Base-by-base conservation (phyloP, 768 basidiomycete genomes). In the Mycena maculata region DNA sequence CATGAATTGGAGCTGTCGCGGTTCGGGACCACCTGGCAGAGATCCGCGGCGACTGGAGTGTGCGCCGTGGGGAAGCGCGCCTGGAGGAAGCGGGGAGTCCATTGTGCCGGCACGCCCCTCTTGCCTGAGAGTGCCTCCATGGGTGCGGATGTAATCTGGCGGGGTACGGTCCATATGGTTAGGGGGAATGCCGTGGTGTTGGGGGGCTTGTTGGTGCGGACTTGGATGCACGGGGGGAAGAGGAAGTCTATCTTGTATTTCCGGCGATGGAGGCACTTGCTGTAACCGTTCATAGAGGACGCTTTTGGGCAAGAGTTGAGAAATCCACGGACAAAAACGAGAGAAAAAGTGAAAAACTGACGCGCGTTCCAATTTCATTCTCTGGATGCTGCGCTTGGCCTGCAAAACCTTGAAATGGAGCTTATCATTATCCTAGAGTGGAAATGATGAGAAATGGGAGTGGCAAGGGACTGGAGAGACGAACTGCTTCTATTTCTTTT, bases 311-410 rank as follows among this genome's bases (percentile, higher is more conserved):
- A 56, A 61, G 71, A 60, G 70, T 58, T 39, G 65, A 72, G 67
- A 25, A 23, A 63, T 71, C 56, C 64, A 65, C 56, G 67, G 62
- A 63, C 23, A 56, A 65, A 60, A 65, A 11, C 2, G 20, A 69
- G 71, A 60, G 66, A 65, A 74, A 73, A 61, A 59, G n/a, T n/a
- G 55, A 65, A 67, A 67, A 64, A 88, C 93, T 83, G 73, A 95
- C 94, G 93, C 92, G 82, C 94, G 84, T 80, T 95, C 94, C 63
- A 95, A 83, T 79, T 93, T 92, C 87, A 94, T 91, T 44, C 94
- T 86, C 77, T 93, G 92, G 45, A 95, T 93, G 73, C 88, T 90
- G 72, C 90, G 89, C 78, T 92, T 94, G 31, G 93, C 88, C 75
- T 90, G 85, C 30, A 93, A 81, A 39, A 94, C 88, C 77, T 93